Conservation (phyloP, 495 filamentous ascomycete species). For the Parachaetomium inaequale region DNA sequence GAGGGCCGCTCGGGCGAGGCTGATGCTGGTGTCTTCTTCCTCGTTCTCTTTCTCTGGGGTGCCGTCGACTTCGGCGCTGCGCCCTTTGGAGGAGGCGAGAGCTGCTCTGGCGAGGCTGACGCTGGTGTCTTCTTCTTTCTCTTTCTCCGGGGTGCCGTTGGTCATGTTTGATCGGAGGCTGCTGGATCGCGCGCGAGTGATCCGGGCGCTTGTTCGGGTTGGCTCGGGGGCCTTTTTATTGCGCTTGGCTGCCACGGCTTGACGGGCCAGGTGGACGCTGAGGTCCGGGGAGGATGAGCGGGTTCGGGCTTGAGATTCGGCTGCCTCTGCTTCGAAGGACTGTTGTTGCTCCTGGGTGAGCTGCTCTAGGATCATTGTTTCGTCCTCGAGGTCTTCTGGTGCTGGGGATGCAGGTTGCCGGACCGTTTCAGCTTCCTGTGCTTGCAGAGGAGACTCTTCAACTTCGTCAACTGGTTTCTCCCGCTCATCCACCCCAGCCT, state of each 20-base stretch:
- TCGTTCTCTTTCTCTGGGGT: conserved; percentile 16
- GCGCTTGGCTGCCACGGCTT: conserved; percentile 31
- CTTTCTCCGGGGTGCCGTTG: conserved; percentile 10
- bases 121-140: conserved; percentile 4
- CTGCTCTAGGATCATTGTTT: conserved; percentile 13
- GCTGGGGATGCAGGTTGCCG: background rate
- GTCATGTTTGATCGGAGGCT: conserved; percentile 25
- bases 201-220: conserved; percentile 21
- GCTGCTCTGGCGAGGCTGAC: conserved; percentile 1
- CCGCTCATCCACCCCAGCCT: background rate
- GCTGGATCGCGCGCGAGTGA: conserved; percentile 27
- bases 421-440: background rate
- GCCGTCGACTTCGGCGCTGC: conserved; percentile 2
- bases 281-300: conserved; percentile 24
- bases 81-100: conserved; percentile 17
- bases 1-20: background rate
- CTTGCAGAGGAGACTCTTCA: background rate
- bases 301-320: background rate
- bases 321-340: background rate
- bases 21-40: conserved; percentile 1
- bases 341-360: conserved; percentile 13
- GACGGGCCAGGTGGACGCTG: conserved; percentile 37
- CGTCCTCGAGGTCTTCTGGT: conserved; percentile 17
- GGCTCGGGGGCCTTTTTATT: conserved; percentile 28
- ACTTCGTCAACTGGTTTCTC: background rate